phyloP scores from a whole-genome alignment of 78 protist species.

The Tieghemostelium lacteum region DNA sequence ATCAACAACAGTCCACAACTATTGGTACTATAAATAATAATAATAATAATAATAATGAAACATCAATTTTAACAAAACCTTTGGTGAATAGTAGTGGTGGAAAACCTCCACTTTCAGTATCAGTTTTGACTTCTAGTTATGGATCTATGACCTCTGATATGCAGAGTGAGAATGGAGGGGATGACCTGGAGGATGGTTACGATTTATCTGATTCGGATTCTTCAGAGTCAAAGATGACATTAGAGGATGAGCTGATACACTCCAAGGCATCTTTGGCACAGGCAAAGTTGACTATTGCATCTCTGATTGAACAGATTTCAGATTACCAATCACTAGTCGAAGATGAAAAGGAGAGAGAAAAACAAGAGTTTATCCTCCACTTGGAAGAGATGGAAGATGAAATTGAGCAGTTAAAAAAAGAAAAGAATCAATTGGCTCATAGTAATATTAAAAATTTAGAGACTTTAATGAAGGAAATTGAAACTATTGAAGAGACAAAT shows the following conservation, averaged over 20 bases:
- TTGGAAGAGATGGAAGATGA: background rate
- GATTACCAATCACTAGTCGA: constrained; percentile 68
- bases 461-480: constrained; percentile 71
- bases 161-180: background rate
- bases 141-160: background rate
- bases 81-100: too few species aligned
- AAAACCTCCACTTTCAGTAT: too few species aligned
- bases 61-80: too few species aligned
- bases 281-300: constrained; percentile 59
- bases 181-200: background rate
- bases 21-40: background rate
- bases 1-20: background rate
- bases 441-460: constrained; percentile 60
- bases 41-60: too few species aligned
- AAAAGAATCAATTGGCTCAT: constrained; percentile 20
- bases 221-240: background rate
- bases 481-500: constrained; percentile 59
- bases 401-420: constrained; percentile 31
- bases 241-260: constrained; percentile 22
- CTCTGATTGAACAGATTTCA: constrained; percentile 67
- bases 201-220: background rate
- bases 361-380: constrained; percentile 28
- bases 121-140: background rate
- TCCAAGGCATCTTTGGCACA: constrained; percentile 22
- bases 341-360: constrained; percentile 76